Base-by-base conservation (phyloP, 2,329 filamentous ascomycete genomes). In the Curvularia spicifera region DNA sequence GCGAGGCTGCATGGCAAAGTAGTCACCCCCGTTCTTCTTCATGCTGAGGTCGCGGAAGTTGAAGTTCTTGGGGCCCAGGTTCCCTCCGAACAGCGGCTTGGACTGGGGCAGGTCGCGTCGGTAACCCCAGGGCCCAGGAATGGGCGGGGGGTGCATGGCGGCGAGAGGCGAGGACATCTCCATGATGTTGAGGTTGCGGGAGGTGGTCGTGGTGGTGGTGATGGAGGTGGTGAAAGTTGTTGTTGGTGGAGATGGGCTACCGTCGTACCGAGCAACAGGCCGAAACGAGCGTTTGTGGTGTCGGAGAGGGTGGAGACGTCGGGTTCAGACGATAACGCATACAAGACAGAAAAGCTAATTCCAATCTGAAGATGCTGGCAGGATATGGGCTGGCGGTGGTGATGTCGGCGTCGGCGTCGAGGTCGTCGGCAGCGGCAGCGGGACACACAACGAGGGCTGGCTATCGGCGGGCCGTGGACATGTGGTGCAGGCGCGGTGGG, bases 111-210 rank as follows among this genome's bases (percentile, higher is more conserved):
- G 76, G 69, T 88, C 85, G 59, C 82, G 78, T 67, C 81, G 78
- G 74, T 83, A 86, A 54, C 81, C 88, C 85, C 93, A 87, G 71
- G 83, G 77, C 68, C 87, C 84, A 68, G 86, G 81, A 78, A 84
- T 80, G 79, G 86, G 83, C 44, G 84, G 83, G 57, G 89, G 91
- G 81, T 93, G 92, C 89, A 98, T 91, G 56, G 94, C 93, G 78
- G 94, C 94, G 75, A 98, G 81, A 46, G 95, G 95, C 71, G 95
- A 98, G 44, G 94, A 97, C 65, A 91, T 89, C 80, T 97, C 93
- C 92, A 98, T 97, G 73, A 49, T 63, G 61, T 56, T 53, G 42
- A 46, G 40, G 42, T 40, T 51, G 22, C 33, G 56, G 40, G 39
- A 40, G 45, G 45, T 54, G 49, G 58, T 97, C 12, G 13, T 15